Conservation (phyloP, 2,329 filamentous ascomycete genomes). For the Nemania abortiva region DNA sequence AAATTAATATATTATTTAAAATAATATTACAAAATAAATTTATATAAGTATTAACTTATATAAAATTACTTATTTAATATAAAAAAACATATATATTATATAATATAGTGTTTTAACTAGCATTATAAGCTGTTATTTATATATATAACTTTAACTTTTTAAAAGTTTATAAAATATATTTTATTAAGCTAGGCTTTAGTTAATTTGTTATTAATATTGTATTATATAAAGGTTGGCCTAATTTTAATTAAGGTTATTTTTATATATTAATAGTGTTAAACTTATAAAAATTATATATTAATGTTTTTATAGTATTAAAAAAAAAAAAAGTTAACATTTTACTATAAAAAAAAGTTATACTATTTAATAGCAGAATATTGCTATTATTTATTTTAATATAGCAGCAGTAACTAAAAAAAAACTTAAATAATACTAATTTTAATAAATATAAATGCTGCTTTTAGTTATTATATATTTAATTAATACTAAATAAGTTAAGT, state of each 20-base stretch:
- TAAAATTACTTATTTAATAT: not conserved
- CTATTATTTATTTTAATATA: not conserved
- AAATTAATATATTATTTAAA: not conserved
- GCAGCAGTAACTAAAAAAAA: not conserved
- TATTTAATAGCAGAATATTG: not conserved
- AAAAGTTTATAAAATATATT: not conserved
- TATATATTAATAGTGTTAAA: not conserved
- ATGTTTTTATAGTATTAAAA: not conserved
- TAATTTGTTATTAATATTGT: not conserved
- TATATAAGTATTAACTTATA: too few relatives aligned
- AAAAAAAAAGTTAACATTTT: not conserved
- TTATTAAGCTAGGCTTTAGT: not conserved
- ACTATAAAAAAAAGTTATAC: not conserved
- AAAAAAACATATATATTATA: not conserved
- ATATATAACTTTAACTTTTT: conserved; percentile 2
- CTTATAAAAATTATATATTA: not conserved
- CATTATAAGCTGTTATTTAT: not conserved
- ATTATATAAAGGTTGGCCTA: not conserved
- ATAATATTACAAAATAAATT: not conserved
- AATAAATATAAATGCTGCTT: not conserved
- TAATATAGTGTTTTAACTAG: not conserved
- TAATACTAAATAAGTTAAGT: too few relatives aligned
- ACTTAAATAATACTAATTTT: not conserved
- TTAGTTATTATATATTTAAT: not conserved
- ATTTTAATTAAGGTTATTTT: not conserved